Percentiles rank a stretch among this genome's conserved stretches.
Evolutionary conservation across 495 filamentous ascomycete species (phyloP).

Genomic region (Neurospora cerealis): DNA sequence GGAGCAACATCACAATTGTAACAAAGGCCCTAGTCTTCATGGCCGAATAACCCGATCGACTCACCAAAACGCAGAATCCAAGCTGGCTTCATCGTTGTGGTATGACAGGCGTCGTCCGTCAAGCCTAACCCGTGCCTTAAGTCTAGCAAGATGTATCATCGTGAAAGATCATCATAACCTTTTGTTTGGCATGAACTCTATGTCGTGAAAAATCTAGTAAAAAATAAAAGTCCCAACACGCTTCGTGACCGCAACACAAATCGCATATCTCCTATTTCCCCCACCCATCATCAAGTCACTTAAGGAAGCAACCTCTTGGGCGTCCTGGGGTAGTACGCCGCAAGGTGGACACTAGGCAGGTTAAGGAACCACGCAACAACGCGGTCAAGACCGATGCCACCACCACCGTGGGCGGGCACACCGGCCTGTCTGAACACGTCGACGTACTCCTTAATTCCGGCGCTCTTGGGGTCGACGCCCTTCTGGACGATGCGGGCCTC

Average conservation of each 20-base stretch:
- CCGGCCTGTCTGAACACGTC: constrained; percentile 70
- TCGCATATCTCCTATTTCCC: background rate
- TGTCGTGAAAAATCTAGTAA: background rate
- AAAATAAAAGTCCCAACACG: background rate
- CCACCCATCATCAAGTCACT: background rate
- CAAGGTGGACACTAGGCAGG: constrained; percentile 69
- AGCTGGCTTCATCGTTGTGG: too few species aligned
- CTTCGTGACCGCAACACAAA: background rate
- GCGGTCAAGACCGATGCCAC: constrained; percentile 78
- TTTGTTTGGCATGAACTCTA: background rate
- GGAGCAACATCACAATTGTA: too few species aligned
- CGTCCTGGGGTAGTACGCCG: constrained; percentile 72
- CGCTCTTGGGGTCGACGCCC: constrained; percentile 60
- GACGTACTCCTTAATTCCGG: constrained; percentile 64
- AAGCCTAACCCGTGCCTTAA: too few species aligned
- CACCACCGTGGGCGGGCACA: constrained; percentile 70
- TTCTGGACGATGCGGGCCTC: constrained; percentile 58
- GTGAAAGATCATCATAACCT: background rate
- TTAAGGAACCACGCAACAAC: constrained; percentile 84
- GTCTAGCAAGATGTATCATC: background rate
- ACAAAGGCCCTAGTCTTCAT: too few species aligned
- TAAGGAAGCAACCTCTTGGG: constrained; percentile 72
- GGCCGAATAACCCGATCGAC: too few species aligned
- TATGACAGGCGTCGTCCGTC: too few species aligned
- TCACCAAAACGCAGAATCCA: too few species aligned